phyloP scores from a whole-genome alignment of 1,284 basidiomycete genomes.

The Irpex sp. region DNA sequence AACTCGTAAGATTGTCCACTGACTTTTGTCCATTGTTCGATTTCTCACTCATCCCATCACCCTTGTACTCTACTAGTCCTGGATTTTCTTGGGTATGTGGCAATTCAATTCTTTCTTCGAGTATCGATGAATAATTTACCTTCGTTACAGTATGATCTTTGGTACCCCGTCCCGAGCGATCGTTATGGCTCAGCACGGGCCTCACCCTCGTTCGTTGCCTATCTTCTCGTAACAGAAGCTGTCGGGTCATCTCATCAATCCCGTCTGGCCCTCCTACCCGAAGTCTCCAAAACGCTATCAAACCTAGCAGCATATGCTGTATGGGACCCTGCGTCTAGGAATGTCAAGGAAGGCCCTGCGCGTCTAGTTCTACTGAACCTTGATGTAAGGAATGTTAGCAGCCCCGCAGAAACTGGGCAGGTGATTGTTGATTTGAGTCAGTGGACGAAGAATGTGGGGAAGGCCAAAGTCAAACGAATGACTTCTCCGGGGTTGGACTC shows the following conservation, averaged over 20 bases:
- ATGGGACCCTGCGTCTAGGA: constrained; percentile 26
- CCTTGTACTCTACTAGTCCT: constrained; percentile 15
- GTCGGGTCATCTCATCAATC: constrained; percentile 26
- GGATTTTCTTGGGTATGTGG: constrained; percentile 31
- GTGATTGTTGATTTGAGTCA: constrained; percentile 24
- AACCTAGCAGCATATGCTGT: constrained; percentile 31
- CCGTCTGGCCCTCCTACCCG: constrained; percentile 23
- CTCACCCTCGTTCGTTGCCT: constrained; percentile 33
- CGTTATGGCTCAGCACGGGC: constrained; percentile 31
- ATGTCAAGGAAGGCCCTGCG: constrained; percentile 11
- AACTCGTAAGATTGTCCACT: constrained; percentile 21
- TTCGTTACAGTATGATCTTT: constrained; percentile 31
- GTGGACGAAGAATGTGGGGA: constrained; percentile 15
- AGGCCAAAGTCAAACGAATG: constrained; percentile 26
- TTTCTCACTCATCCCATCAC: not conserved
- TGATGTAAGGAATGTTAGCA: constrained; percentile 21
- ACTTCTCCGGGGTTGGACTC: constrained; percentile 29
- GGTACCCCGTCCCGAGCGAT: constrained; percentile 31
- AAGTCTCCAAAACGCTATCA: constrained; percentile 15
- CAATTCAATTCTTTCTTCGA: too few species aligned
- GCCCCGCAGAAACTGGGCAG: constrained; percentile 13
- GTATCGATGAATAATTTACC: not conserved
- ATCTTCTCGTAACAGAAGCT: constrained; percentile 33
- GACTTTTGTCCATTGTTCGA: not conserved
- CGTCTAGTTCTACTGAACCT: constrained; percentile 32